phyloP scores from a whole-genome alignment of 2,329 filamentous ascomycete species.

The Penicillium occitanis region DNA sequence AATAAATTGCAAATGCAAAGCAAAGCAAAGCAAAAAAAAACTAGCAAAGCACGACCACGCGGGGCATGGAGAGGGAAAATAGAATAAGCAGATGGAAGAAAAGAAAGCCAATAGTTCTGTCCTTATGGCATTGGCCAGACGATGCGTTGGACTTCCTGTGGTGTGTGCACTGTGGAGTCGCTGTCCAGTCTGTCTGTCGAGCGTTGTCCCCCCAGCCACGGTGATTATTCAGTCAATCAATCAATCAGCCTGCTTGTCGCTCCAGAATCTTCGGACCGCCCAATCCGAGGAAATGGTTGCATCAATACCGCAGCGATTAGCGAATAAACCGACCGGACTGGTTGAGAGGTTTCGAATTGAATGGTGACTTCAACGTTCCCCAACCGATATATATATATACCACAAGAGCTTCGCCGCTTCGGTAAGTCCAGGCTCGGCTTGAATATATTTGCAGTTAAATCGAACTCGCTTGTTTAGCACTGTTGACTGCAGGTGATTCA shows the following conservation, averaged over 20 bases:
- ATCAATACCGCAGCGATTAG: background rate
- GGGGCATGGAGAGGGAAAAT: conserved; percentile 20
- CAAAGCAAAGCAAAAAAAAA: conserved; percentile 1
- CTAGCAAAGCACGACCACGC: conserved; percentile 19
- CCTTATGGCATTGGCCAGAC: conserved; percentile 4
- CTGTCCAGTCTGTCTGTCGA: conserved; percentile 8
- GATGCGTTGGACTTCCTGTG: conserved; percentile 13
- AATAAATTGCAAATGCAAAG: conserved; percentile 8
- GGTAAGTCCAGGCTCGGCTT: background rate
- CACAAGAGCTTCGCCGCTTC: too few species aligned
- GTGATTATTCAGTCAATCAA: conserved; percentile 12
- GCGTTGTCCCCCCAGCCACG: conserved; percentile 10
- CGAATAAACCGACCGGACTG: background rate
- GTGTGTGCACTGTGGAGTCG: conserved; percentile 15
- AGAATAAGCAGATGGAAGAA: conserved; percentile 3
- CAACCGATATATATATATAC: background rate
- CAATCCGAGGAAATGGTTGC: background rate
- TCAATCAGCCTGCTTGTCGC: conserved; percentile 2
- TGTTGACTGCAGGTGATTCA: background rate
- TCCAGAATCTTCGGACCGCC: background rate
- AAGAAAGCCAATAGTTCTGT: conserved; percentile 9
- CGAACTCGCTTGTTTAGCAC: background rate
- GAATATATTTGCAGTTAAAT: background rate
- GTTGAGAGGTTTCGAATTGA: background rate
- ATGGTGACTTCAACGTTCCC: background rate